Evolutionary conservation across 306 rosid species (phyloP), one percentile per base, ranked within the genome.

Genomic region (Gillenia trifoliata): DNA sequence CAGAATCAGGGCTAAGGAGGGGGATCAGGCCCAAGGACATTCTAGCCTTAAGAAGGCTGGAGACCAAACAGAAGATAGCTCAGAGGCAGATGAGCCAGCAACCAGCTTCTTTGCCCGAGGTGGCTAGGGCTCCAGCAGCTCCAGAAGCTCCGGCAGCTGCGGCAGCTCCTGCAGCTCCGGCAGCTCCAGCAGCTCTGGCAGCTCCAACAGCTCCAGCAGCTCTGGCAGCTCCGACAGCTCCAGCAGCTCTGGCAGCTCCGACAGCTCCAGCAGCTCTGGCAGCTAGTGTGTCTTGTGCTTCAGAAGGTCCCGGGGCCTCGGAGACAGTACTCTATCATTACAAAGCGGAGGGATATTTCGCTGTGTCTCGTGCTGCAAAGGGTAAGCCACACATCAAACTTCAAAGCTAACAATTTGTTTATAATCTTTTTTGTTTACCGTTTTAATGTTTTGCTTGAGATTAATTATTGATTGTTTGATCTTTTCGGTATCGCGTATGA

Each of bases 31-130:
- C 77, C 12, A 78, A 73, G 72, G 81, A 85, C 29, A 45, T 45
- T 34, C 81, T 63, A 68, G 73, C 72, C 17, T 40, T 71, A 64
- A 82, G 72, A 29, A 78, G 83, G 52, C 40, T 79, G 73, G 81
- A 74, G 29, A 77, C 75, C n/a, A 74, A 82, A 62, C 77, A 60
- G 68, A 81, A 77, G 29, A 10, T 82, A 71, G 25, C 45, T 59
- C 79, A 29, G 20, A 50, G 49, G 85, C 80, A 69, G 77, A 80
- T 72, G 72, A 59, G 47, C 25, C 80, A 74, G 82, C 38, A 49
- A 59, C 75, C 56, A 23, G 25, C 66, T 61, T 19, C 70, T 71
- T 76, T 64, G 54, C 78, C 56, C 8, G 78, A 80, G 2, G 70
- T 40, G 13, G 49, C 66, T 65, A 62, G 43, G 3, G 12, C 68